phyloP scores from a whole-genome alignment of 2,329 filamentous ascomycete species.

The Epichloe scottii region DNA sequence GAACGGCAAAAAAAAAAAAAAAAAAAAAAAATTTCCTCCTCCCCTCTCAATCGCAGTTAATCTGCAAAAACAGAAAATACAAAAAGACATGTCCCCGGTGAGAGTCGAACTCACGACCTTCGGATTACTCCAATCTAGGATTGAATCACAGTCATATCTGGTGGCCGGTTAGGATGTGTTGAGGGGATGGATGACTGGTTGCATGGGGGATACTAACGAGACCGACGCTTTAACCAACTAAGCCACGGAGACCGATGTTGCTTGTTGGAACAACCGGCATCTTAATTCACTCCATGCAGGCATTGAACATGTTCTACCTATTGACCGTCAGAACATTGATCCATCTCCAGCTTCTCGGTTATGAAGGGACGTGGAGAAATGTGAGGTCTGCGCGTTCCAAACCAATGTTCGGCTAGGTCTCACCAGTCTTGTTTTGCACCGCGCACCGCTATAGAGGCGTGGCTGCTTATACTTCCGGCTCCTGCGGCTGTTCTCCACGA shows the following conservation, averaged over 20 bases:
- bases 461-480: too few relatives aligned
- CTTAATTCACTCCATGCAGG: accelerated
- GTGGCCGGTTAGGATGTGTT: neutral
- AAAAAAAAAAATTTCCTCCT: too few relatives aligned
- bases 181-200: conserved; percentile 5
- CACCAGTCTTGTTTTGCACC: too few relatives aligned
- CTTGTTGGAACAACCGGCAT: accelerated
- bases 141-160: conserved; percentile 8
- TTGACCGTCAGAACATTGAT: too few relatives aligned
- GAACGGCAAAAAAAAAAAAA: neutral
- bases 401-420: too few relatives aligned
- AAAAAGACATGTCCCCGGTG: conserved; percentile 24
- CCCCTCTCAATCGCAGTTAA: accelerated
- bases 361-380: too few relatives aligned
- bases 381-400: too few relatives aligned
- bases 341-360: too few relatives aligned
- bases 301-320: too few relatives aligned
- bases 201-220: conserved; percentile 11
- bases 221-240: conserved; percentile 28
- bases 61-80: too few relatives aligned
- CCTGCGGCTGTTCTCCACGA: too few relatives aligned
- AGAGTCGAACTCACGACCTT: conserved; percentile 38
- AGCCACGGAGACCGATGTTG: conserved; percentile 17
- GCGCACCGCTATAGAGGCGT: too few relatives aligned
- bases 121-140: conserved; percentile 18